A percentile compares a stretch with the other conserved stretches of the same genome.
Conservation (phyloP, 768 basidiomycete species). For the Pulveroboletus frians region DNA sequence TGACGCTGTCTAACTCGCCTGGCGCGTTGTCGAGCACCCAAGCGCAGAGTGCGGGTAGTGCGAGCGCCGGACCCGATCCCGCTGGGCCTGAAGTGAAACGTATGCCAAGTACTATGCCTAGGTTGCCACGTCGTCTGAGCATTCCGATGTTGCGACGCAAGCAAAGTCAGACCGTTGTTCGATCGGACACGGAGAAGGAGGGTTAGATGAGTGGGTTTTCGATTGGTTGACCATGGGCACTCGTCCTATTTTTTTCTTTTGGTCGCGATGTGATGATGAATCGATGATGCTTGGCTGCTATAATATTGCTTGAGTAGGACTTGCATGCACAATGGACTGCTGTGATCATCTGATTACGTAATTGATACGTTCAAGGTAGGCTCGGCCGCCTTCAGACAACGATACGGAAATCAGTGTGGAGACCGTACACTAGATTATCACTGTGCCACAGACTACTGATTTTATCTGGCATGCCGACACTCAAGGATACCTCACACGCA, state of each 20-base stretch:
- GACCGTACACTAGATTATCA: too few relatives aligned
- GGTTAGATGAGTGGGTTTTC: neutral
- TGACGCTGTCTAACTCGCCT: constrained; percentile 19
- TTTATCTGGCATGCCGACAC: neutral
- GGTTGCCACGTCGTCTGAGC: constrained; percentile 25
- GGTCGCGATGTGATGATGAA: neutral
- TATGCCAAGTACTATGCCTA: constrained; percentile 20
- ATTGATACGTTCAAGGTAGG: too few relatives aligned
- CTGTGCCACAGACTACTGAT: too few relatives aligned
- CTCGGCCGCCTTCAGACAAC: too few relatives aligned
- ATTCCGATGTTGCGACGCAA: constrained; percentile 29
- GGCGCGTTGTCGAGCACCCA: neutral
- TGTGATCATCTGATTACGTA: too few relatives aligned
- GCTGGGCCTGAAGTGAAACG: constrained; percentile 6
- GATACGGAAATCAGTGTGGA: too few relatives aligned
- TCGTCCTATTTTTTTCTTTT: neutral
- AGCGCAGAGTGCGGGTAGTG: neutral
- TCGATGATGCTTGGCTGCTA: neutral
- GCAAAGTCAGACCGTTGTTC: constrained; percentile 13
- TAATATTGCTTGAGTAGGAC: neutral
- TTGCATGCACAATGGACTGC: neutral
- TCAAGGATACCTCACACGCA: too few relatives aligned
- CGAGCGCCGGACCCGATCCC: neutral
- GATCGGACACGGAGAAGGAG: neutral
- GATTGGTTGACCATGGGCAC: neutral